Evolutionary conservation across 2,329 filamentous ascomycete species (phyloP).

Genomic region (Fusarium anthophilum): DNA sequence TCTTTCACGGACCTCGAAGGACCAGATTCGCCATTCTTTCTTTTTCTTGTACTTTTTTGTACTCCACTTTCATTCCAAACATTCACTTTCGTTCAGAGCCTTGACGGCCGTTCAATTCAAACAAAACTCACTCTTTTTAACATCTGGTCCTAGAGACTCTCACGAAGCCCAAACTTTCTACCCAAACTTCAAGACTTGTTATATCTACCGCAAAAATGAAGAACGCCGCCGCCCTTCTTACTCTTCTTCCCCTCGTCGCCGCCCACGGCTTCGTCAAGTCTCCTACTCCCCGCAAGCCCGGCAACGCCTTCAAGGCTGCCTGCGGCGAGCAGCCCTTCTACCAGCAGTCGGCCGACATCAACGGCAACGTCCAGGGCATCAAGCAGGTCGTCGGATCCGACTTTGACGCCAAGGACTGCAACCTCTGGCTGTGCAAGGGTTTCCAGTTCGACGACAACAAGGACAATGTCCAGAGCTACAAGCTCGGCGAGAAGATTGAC

Average conservation of each 20-base stretch:
- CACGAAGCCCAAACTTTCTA: not conserved
- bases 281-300: slow-evolving; percentile 53
- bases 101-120: slow-evolving; percentile 43
- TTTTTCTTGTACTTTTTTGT: slow-evolving; percentile 43
- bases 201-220: slow-evolving; percentile 36
- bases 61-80: slow-evolving; percentile 41
- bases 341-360: slow-evolving; percentile 47
- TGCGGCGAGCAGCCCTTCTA: slow-evolving; percentile 55
- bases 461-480: slow-evolving; percentile 54
- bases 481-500: slow-evolving; percentile 54
- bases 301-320: slow-evolving; percentile 53
- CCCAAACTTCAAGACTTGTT: not conserved
- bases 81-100: slow-evolving; percentile 43
- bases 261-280: slow-evolving; percentile 56
- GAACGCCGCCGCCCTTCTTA: slow-evolving; percentile 34
- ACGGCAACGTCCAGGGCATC: slow-evolving; percentile 52
- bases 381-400: slow-evolving; percentile 43
- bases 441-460: slow-evolving; percentile 57
- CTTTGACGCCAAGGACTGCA: slow-evolving; percentile 45
- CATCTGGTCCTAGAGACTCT: slow-evolving; percentile 45
- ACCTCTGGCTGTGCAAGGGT: slow-evolving; percentile 59
- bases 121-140: slow-evolving; percentile 30
- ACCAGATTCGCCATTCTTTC: slow-evolving; percentile 46
- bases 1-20: slow-evolving; percentile 45
- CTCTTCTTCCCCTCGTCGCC: slow-evolving; percentile 46